Conservation (phyloP, 2,329 filamentous ascomycete genomes). For the Venturia effusa region DNA sequence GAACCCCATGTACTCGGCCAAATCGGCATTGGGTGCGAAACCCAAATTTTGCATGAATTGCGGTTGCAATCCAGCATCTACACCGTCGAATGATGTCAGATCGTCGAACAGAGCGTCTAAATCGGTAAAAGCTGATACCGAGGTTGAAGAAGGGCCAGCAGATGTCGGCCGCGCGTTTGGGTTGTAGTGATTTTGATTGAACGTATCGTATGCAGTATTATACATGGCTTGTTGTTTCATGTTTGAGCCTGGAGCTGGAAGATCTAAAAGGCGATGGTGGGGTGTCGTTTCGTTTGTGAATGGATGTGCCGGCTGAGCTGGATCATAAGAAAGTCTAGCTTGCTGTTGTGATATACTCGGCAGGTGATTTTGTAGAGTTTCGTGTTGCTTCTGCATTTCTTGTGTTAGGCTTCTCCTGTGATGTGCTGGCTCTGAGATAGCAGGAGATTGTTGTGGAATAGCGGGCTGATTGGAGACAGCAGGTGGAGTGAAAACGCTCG, state of each 20-base stretch:
- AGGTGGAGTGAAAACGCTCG: neutral
- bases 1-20: conserved; percentile 38
- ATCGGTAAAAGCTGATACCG: conserved; percentile 22
- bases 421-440: neutral
- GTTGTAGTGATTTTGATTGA: conserved; percentile 18
- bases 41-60: conserved; percentile 59
- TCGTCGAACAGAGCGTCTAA: conserved; percentile 47
- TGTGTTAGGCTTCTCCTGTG: neutral
- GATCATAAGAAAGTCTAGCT: neutral
- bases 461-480: neutral
- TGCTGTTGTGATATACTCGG: neutral
- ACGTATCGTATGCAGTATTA: neutral
- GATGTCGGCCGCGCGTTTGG: conserved; percentile 16
- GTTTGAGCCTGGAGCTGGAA: neutral
- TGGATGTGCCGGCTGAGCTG: neutral
- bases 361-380: neutral
- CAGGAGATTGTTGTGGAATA: neutral
- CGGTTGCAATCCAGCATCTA: conserved; percentile 40
- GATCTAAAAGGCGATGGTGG: neutral
- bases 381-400: neutral
- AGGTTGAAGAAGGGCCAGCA: neutral
- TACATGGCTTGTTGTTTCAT: neutral
- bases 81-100: conserved; percentile 43
- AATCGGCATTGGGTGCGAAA: conserved; percentile 50
- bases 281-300: neutral